These are phyloP conservation scores for Pochonia chlamydosporia DNA, from an alignment of 2,329 filamentous ascomycete species.

Conservation along the genomic window DNA sequence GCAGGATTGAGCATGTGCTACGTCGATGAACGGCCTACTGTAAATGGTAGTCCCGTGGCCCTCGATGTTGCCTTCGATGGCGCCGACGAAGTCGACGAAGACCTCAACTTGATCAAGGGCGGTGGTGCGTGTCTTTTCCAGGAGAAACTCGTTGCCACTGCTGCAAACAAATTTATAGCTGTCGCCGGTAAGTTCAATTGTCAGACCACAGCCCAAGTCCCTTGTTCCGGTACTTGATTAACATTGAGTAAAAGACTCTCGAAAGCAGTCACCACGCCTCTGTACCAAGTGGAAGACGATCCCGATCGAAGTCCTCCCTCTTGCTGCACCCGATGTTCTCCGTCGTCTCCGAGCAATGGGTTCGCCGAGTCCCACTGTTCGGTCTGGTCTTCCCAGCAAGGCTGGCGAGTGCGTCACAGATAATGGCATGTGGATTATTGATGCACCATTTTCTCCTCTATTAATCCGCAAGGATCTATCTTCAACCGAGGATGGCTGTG, in stretches of 20 bases:
- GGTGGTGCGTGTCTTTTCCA: slow-evolving; percentile 97
- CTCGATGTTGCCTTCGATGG: slow-evolving; percentile 94
- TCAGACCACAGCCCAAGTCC: no score
- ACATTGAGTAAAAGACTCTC: no score
- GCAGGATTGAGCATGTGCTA: slow-evolving; percentile 72
- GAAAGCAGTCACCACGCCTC: slow-evolving; percentile 77
- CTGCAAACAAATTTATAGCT: slow-evolving; percentile 79
- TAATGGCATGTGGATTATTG: slow-evolving; percentile 71
- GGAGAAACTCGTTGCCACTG: slow-evolving; percentile 88
- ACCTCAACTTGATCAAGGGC: slow-evolving; percentile 95
- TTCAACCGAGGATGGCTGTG: slow-evolving; percentile 43
- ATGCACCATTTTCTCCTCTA: slow-evolving; percentile 79
- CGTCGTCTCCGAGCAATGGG: slow-evolving; percentile 67
- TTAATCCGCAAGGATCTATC: slow-evolving; percentile 52
- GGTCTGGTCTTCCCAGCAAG: slow-evolving; percentile 69
- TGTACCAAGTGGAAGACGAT: slow-evolving; percentile 75
- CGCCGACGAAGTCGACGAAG: slow-evolving; percentile 91
- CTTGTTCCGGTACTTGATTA: no score
- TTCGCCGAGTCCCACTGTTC: slow-evolving; percentile 62
- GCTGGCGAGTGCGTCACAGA: slow-evolving; percentile 66
- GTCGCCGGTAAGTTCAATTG: slow-evolving; percentile 61
- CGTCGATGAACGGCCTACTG: slow-evolving; percentile 65
- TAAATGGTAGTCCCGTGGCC: slow-evolving; percentile 33
- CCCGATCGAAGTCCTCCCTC: slow-evolving; percentile 88
- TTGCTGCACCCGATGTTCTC: slow-evolving; percentile 74